These are phyloP conservation scores for Paecilomyces dactylethromorphus DNA, from an alignment of 2,329 filamentous ascomycete genomes.

Conservation along the genomic window DNA sequence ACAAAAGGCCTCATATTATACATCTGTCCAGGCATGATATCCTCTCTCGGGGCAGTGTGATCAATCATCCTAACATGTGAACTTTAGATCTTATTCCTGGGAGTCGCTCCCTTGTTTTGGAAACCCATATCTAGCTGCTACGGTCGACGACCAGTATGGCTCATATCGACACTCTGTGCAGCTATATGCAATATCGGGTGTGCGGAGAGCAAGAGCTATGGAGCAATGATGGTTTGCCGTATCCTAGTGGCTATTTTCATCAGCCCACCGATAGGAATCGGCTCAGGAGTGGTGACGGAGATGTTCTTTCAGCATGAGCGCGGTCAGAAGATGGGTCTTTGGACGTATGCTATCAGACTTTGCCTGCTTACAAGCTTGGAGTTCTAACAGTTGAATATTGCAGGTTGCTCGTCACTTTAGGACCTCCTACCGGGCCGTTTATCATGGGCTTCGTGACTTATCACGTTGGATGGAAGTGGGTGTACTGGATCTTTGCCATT, in stretches of 20 bases:
- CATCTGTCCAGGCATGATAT: constrained; percentile 24
- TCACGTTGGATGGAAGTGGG: constrained; percentile 50
- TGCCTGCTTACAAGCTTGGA: not conserved
- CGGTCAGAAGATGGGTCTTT: constrained; percentile 48
- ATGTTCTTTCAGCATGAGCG: constrained; percentile 49
- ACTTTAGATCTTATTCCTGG: constrained; percentile 47
- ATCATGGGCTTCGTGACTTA: constrained; percentile 38
- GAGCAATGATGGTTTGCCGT: constrained; percentile 43
- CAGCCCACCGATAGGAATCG: constrained; percentile 45
- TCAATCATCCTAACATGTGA: not conserved
- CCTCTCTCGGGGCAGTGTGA: not conserved
- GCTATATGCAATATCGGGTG: constrained; percentile 48
- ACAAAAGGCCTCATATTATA: constrained; percentile 47
- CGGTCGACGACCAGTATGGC: constrained; percentile 48
- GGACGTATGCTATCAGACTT: constrained; percentile 30
- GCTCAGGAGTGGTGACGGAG: constrained; percentile 49
- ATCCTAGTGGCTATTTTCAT: constrained; percentile 49
- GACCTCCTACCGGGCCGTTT: constrained; percentile 33
- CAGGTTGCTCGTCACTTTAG: constrained; percentile 39
- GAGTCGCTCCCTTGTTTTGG: constrained; percentile 49
- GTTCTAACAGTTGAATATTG: not conserved
- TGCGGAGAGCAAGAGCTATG: constrained; percentile 42
- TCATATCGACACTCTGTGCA: constrained; percentile 43
- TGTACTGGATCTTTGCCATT: constrained; percentile 52
- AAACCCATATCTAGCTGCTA: constrained; percentile 45